phyloP scores from a whole-genome alignment of 2,329 filamentous ascomycete species.

The Hypoxylon sp. region DNA sequence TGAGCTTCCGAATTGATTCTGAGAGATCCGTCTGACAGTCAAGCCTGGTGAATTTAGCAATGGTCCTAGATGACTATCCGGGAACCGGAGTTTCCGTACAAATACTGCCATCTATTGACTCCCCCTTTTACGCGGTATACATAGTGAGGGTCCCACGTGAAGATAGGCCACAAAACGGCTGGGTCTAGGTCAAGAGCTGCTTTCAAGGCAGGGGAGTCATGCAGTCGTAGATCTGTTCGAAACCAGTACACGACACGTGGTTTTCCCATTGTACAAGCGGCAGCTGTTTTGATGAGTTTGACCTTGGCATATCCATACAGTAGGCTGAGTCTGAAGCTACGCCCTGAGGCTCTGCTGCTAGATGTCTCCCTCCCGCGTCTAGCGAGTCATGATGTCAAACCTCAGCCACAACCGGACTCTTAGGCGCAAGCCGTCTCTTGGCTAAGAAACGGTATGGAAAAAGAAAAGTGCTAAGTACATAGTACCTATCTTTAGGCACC shows the following conservation, averaged over 20 bases:
- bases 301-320: neutral
- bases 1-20: conserved; percentile 73
- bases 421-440: conserved; percentile 13
- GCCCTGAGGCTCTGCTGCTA: conserved; percentile 7
- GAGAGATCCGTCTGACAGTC: conserved; percentile 81
- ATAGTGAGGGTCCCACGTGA: conserved; percentile 86
- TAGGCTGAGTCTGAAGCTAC: neutral
- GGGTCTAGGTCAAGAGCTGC: conserved; percentile 78
- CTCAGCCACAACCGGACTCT: conserved; percentile 34
- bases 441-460: conserved; percentile 13
- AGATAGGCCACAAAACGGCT: conserved; percentile 77
- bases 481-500: neutral
- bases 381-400: conserved; percentile 43
- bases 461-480: conserved; percentile 16
- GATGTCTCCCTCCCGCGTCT: conserved; percentile 4
- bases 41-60: conserved; percentile 58
- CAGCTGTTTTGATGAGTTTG: conserved; percentile 28
- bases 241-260: conserved; percentile 81
- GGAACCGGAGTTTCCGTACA: conserved; percentile 64
- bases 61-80: neutral
- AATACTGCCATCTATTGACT: conserved; percentile 79
- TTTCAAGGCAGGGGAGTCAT: conserved; percentile 79
- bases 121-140: conserved; percentile 78
- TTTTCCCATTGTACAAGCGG: conserved; percentile 47
- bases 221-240: conserved; percentile 79